phyloP scores from a whole-genome alignment of 2,329 filamentous ascomycete genomes.

The Trichoderma sp. region DNA sequence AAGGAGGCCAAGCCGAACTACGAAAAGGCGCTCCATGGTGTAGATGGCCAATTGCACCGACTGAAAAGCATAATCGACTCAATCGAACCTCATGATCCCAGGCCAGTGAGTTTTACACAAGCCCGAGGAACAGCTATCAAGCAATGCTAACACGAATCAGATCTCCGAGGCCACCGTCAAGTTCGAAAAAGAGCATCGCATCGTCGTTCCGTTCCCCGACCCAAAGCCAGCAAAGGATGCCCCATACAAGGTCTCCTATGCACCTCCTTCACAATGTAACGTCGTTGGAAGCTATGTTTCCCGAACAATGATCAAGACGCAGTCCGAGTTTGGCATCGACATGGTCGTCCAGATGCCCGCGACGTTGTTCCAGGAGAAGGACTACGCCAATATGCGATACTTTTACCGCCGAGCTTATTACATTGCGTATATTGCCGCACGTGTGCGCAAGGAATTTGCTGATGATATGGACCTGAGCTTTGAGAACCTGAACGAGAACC shows the following conservation, averaged over 20 bases:
- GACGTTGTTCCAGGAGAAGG: conserved; percentile 83
- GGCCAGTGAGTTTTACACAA: conserved; percentile 43
- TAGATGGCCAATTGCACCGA: conserved; percentile 48
- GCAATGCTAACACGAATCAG: conserved; percentile 38
- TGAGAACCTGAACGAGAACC: conserved; percentile 67
- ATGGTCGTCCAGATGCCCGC: conserved; percentile 83
- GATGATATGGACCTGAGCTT: conserved; percentile 58
- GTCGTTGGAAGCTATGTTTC: conserved; percentile 84
- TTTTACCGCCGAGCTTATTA: conserved; percentile 95
- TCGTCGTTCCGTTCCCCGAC: conserved; percentile 80
- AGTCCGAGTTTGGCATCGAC: conserved; percentile 63
- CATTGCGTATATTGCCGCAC: conserved; percentile 73
- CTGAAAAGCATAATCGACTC: conserved; percentile 53
- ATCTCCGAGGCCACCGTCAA: conserved; percentile 64
- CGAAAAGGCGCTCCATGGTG: conserved; percentile 44
- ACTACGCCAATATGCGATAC: conserved; percentile 88
- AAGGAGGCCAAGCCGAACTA: conserved; percentile 54
- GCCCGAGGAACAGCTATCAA: not conserved
- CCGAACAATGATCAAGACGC: conserved; percentile 67
- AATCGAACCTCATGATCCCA: conserved; percentile 46
- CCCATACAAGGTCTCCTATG: conserved; percentile 78
- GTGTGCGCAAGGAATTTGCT: conserved; percentile 57
- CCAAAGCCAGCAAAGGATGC: conserved; percentile 71
- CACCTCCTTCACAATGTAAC: conserved; percentile 73
- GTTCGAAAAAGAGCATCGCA: conserved; percentile 63